Evolutionary conservation across 495 filamentous ascomycete species (phyloP).

Genomic region (Neurospora intermedia): DNA sequence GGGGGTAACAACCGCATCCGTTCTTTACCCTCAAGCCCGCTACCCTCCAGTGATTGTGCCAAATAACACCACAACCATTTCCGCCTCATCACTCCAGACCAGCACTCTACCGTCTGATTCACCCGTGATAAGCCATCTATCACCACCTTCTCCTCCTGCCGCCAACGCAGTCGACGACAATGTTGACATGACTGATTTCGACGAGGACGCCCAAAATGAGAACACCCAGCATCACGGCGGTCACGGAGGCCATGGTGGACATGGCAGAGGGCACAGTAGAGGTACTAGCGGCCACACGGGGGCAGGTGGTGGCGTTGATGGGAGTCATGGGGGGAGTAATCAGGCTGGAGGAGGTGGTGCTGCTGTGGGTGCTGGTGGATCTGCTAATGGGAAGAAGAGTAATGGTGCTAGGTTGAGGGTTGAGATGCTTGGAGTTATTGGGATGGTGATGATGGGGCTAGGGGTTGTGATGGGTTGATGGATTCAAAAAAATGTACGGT

Average conservation of each 20-base stretch:
- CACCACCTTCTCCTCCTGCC: not conserved
- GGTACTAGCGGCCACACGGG: not conserved
- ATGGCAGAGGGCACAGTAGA: not conserved
- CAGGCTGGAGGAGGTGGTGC: not conserved
- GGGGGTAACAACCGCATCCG: not conserved
- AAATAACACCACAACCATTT: not conserved
- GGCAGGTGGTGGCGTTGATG: not conserved
- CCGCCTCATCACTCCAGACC: not conserved
- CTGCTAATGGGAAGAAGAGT: not conserved
- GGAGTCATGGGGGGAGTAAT: not conserved
- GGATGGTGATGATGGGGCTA: not conserved
- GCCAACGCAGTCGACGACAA: not conserved
- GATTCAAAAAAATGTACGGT: not conserved
- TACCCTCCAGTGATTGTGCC: accelerated
- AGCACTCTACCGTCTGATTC: accelerated
- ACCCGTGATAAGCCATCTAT: not conserved
- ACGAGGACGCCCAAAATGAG: not conserved
- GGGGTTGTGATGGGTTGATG: not conserved
- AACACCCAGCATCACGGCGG: not conserved
- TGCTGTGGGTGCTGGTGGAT: not conserved
- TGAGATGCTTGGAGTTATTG: not conserved
- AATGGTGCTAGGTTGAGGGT: not conserved
- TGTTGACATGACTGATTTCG: not conserved
- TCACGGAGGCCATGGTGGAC: not conserved
- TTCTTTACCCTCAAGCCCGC: not conserved